Evolutionary conservation across 495 filamentous ascomycete genomes (phyloP).

Genomic region (Lepidopterella palustris): DNA sequence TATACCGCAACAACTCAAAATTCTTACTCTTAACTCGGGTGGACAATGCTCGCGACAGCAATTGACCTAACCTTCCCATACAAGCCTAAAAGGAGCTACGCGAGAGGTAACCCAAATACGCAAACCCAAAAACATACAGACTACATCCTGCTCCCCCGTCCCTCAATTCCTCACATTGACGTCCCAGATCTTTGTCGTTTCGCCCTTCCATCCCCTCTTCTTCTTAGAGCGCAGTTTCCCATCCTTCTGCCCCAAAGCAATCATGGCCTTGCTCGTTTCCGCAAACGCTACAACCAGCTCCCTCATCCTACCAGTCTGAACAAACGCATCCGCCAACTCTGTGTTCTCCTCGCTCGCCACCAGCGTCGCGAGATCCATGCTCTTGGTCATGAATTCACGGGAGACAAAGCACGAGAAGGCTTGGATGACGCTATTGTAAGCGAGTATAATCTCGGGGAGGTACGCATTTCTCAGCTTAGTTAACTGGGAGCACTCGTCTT

Average conservation of each 20-base stretch:
- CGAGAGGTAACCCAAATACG: too few species aligned
- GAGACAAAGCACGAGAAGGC: constrained; percentile 57
- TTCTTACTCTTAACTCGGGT: too few species aligned
- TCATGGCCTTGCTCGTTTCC: constrained; percentile 62
- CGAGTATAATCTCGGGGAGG: constrained; percentile 73
- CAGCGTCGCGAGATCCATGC: constrained; percentile 68
- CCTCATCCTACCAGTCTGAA: constrained; percentile 59
- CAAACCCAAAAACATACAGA: background rate
- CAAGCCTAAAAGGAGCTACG: too few species aligned
- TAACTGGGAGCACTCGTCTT: constrained; percentile 20
- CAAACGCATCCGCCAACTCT: constrained; percentile 59
- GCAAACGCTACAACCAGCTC: constrained; percentile 74
- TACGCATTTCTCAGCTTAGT: constrained; percentile 60
- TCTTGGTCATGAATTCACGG: constrained; percentile 60
- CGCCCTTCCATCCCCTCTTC: constrained; percentile 23
- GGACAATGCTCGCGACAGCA: too few species aligned
- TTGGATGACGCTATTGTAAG: constrained; percentile 70
- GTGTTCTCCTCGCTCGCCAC: constrained; percentile 56
- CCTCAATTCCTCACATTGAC: constrained; percentile 19
- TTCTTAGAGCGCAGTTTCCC: constrained; percentile 4
- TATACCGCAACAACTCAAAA: too few species aligned
- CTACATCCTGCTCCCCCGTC: background rate
- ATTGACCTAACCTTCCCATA: too few species aligned
- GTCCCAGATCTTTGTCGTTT: constrained; percentile 28
- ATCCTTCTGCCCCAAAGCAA: constrained; percentile 48